Percentiles rank a stretch among this genome's conserved stretches.
These are phyloP conservation scores for Collariella sp. DNA, from an alignment of 495 filamentous ascomycete genomes.

Conservation along the genomic window DNA sequence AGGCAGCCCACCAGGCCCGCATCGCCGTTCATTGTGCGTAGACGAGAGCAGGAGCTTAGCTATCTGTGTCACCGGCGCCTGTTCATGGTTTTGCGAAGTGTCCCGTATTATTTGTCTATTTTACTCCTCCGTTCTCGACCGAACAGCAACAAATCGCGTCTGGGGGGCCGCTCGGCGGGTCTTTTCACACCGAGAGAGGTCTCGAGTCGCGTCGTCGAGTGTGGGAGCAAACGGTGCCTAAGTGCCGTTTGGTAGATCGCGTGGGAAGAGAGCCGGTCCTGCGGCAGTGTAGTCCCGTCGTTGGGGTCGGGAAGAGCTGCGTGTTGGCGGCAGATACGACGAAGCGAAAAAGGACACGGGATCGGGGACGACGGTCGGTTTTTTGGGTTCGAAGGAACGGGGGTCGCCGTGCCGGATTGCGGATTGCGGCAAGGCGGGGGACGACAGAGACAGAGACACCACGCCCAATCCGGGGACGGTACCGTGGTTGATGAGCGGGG, in stretches of 20 bases:
- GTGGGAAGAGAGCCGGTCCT: slow-evolving; percentile 7
- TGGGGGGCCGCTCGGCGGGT: background rate
- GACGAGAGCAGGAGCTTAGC: slow-evolving; percentile 16
- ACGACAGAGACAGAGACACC: no score
- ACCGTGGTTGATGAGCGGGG: slow-evolving; percentile 10
- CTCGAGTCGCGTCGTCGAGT: background rate
- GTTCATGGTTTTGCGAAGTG: slow-evolving; percentile 22
- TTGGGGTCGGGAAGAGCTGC: background rate
- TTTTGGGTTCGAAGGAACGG: background rate
- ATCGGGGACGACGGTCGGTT: background rate
- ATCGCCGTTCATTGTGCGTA: slow-evolving; percentile 51
- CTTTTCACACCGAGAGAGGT: background rate
- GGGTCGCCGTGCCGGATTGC: background rate
- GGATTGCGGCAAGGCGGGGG: slow-evolving; percentile 5
- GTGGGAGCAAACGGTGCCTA: no score
- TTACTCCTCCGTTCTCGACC: background rate
- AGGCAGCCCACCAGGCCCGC: slow-evolving; percentile 53
- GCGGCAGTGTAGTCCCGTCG: slow-evolving; percentile 8
- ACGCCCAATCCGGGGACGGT: background rate
- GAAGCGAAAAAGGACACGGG: background rate
- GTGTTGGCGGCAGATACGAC: background rate
- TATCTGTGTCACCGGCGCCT: slow-evolving; percentile 16
- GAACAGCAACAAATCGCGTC: background rate
- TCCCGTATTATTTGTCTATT: background rate
- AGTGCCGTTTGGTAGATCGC: background rate